phyloP scores from a whole-genome alignment of 768 basidiomycete genomes.

The Glaciozyma antarctica region DNA sequence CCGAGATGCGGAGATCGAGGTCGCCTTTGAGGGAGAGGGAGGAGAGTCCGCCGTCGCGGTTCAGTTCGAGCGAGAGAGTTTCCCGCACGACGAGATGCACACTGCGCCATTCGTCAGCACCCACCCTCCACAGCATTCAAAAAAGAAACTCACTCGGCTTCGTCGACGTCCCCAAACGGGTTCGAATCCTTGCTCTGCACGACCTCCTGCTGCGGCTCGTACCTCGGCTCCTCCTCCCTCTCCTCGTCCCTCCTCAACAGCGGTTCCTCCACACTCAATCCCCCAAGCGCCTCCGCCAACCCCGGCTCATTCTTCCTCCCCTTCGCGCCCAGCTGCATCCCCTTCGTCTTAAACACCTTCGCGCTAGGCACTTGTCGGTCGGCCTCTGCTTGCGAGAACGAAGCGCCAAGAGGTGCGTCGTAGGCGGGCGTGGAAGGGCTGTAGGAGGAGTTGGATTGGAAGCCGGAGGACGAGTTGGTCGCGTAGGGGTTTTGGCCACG shows the following conservation, averaged over 20 bases:
- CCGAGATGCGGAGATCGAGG: slow-evolving; percentile 80
- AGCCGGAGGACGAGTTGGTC: slow-evolving; percentile 20
- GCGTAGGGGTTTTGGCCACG: slow-evolving; percentile 44
- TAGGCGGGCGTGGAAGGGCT: slow-evolving; percentile 9
- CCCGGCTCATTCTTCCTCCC: slow-evolving; percentile 54
- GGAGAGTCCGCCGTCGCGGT: slow-evolving; percentile 83
- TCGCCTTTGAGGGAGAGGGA: slow-evolving; percentile 88
- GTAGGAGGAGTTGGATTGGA: slow-evolving; percentile 2
- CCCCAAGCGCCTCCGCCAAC: slow-evolving; percentile 70
- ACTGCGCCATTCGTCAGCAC: slow-evolving; percentile 42
- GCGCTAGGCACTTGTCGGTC: not conserved
- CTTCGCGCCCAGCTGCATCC: slow-evolving; percentile 92
- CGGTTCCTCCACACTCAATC: slow-evolving; percentile 44
- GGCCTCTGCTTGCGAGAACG: slow-evolving; percentile 4
- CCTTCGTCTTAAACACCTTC: slow-evolving; percentile 72
- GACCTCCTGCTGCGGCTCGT: slow-evolving; percentile 36
- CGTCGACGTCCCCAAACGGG: slow-evolving; percentile 59
- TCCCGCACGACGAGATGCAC: slow-evolving; percentile 82
- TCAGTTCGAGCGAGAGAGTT: slow-evolving; percentile 63
- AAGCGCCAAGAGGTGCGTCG: slow-evolving; percentile 17
- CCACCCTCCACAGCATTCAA: not conserved
- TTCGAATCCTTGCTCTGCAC: slow-evolving; percentile 40
- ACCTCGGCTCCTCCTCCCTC: slow-evolving; percentile 27
- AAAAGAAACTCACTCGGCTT: slow-evolving; percentile 54
- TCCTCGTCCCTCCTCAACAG: slow-evolving; percentile 15